Evolutionary conservation across 75 land plant genomes (phyloP), one percentile per base, ranked within the genome.

Genomic region (Pinus taeda): DNA sequence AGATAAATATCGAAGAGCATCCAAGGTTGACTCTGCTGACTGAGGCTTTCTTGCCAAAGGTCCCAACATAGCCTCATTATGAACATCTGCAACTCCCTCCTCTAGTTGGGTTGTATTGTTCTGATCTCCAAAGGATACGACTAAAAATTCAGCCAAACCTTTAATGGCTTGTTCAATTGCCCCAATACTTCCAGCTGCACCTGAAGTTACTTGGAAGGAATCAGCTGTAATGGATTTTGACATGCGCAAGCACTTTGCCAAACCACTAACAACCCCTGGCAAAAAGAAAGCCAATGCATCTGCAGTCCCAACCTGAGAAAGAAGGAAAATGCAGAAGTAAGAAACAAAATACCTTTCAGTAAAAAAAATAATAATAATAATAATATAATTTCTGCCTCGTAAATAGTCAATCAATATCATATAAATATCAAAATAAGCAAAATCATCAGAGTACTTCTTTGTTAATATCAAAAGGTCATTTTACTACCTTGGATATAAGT

Each of bases 201-300:
- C 98, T 81, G 83, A 86, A 17, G 36, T 33, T 24, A 37, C 74
- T 76, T 64, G 64, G 64, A 80, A 80, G 4, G 79, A 26, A 64
- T 22, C 72, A 24, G 12, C 39, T 22, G 81, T 79, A 84, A 85
- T 79, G 26, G 70, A 74, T 78, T 83, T 93, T 29, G 99, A 83
- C 57, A 84, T 76, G 74, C 85, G 88, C 76, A 97, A 67, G 53
- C 86, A 86, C 81, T 94, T 97, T 42, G 85, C 81, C 77, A 97
- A 83, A 26, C 92, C 92, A 78, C 99, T 94, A 33, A 88, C 89
- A 77, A 94, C 83, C 64, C 98, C 99, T 59, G 99, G 99, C 71
- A 97, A 77, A 73, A 94, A 97, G 78, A 91, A 97, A 59, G 93
- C 99, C 71, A 97, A 76, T 61, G 93, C 90, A 92, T 94, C 98